A percentile compares a stretch with the other conserved stretches of the same genome.
phyloP scores from a whole-genome alignment of 352 stramenopile genomes.

The Phytophthora chlamydospora region DNA sequence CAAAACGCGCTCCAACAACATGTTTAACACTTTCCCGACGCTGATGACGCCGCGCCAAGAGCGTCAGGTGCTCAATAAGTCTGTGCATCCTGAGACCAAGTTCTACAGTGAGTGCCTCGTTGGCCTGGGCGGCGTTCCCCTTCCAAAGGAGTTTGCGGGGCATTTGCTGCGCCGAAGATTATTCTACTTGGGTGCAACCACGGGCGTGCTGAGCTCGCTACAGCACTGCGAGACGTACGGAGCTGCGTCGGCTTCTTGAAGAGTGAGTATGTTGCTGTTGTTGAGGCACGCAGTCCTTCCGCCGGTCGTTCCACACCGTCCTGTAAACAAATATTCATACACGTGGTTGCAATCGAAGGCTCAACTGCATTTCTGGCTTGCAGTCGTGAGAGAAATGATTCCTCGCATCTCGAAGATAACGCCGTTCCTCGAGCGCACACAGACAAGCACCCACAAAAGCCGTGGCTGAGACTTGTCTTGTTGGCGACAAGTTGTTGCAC shows the following conservation, averaged over 20 bases:
- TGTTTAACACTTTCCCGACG: slow-evolving; percentile 48
- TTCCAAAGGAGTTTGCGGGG: slow-evolving; percentile 39
- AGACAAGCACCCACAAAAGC: no score
- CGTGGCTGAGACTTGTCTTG: no score
- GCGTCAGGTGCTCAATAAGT: slow-evolving; percentile 23
- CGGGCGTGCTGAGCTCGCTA: slow-evolving; percentile 24
- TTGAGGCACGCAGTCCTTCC: no score
- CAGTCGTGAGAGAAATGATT: no score
- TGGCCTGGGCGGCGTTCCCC: slow-evolving; percentile 34
- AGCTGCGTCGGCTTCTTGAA: slow-evolving; percentile 23
- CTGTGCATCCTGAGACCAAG: slow-evolving; percentile 6
- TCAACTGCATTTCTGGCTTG: no score
- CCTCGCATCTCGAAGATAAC: no score
- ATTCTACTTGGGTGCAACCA: slow-evolving; percentile 36
- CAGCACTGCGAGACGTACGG: slow-evolving; percentile 28
- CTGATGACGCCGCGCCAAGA: slow-evolving; percentile 56
- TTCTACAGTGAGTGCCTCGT: slow-evolving; percentile 45
- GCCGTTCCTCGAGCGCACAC: no score
- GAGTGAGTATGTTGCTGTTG: slow-evolving; percentile 4
- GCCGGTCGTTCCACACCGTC: no score
- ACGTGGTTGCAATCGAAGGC: no score
- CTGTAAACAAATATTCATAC: no score
- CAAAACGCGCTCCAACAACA: slow-evolving; percentile 31
- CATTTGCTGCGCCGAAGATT: slow-evolving; percentile 41
- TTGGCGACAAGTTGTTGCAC: no score